These are phyloP conservation scores for Fusarium sulawesiense DNA, from an alignment of 2,329 filamentous ascomycete genomes.

Conservation along the genomic window DNA sequence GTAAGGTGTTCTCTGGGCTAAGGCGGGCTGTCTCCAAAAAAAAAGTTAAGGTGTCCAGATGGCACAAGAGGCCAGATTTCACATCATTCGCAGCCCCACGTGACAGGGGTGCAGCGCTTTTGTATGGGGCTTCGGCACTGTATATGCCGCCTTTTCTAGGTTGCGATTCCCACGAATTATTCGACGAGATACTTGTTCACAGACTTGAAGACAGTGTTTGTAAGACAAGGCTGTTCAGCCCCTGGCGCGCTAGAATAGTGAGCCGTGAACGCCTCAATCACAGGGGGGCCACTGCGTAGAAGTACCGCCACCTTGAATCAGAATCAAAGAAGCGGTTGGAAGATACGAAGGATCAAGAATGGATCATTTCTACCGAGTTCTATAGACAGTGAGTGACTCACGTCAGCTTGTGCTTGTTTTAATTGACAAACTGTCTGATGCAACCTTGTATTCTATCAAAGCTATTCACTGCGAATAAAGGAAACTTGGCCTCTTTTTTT, in stretches of 20 bases:
- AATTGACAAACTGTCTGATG: background rate
- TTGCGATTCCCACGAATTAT: background rate
- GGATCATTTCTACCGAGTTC: slow-evolving; percentile 31
- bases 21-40: slow-evolving; percentile 44
- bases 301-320: slow-evolving; percentile 4
- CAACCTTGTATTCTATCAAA: background rate
- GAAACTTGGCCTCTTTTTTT: slow-evolving; percentile 40
- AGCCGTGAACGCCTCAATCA: slow-evolving; percentile 26
- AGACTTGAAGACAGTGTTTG: slow-evolving; percentile 33
- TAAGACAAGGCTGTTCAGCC: slow-evolving; percentile 31
- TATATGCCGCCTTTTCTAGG: slow-evolving; percentile 30
- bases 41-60: slow-evolving; percentile 60
- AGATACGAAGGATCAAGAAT: background rate
- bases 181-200: background rate
- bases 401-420: slow-evolving; percentile 1
- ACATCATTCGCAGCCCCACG: slow-evolving; percentile 49
- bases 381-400: slow-evolving; percentile 35
- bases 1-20: slow-evolving; percentile 18
- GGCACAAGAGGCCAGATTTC: slow-evolving; percentile 64
- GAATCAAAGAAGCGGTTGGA: slow-evolving; percentile 11
- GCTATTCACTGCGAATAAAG: background rate
- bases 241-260: slow-evolving; percentile 23
- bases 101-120: slow-evolving; percentile 47
- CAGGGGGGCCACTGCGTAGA: slow-evolving; percentile 14
- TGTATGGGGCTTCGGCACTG: slow-evolving; percentile 31